phyloP scores from a whole-genome alignment of 208 protist species.

The Leishmania tropica region DNA sequence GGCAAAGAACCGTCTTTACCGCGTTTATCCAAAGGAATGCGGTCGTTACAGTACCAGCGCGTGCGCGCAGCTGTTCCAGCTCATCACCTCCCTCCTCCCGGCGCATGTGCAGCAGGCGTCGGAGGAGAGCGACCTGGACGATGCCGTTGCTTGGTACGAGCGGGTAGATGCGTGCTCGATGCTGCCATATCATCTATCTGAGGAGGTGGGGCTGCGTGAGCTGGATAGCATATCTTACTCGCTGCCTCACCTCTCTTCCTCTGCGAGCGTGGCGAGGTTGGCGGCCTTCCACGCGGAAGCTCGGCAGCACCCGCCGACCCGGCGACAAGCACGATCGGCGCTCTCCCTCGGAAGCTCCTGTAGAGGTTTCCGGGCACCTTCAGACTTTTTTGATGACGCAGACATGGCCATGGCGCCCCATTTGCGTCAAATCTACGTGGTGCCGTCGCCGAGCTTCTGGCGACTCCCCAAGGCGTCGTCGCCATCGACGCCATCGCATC shows the following conservation, averaged over 20 bases:
- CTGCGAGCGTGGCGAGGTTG: neutral
- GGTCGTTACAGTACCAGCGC: neutral
- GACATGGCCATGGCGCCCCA: neutral
- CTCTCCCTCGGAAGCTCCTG: neutral
- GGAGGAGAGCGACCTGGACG: slow-evolving; percentile 12
- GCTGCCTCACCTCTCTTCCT: neutral
- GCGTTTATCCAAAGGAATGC: slow-evolving; percentile 4
- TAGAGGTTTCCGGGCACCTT: neutral
- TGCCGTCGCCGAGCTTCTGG: slow-evolving; percentile 18
- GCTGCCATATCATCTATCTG: slow-evolving; percentile 4
- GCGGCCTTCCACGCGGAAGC: no score
- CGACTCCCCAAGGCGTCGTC: neutral
- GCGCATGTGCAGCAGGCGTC: neutral
- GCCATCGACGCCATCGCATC: neutral
- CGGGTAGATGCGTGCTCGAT: slow-evolving; percentile 2
- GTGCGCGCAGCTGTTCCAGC: neutral
- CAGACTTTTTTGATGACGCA: neutral
- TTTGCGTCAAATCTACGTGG: slow-evolving; percentile 17
- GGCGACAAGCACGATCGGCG: neutral
- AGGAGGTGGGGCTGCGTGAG: slow-evolving; percentile 11
- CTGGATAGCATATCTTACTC: neutral
- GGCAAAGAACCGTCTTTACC: slow-evolving; percentile 17
- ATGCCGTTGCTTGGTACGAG: slow-evolving; percentile 8
- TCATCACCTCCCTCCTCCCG: slow-evolving; percentile 1
- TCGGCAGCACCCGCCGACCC: neutral